phyloP scores from a whole-genome alignment of 768 basidiomycete genomes.

The Exsudoporus frostii region DNA sequence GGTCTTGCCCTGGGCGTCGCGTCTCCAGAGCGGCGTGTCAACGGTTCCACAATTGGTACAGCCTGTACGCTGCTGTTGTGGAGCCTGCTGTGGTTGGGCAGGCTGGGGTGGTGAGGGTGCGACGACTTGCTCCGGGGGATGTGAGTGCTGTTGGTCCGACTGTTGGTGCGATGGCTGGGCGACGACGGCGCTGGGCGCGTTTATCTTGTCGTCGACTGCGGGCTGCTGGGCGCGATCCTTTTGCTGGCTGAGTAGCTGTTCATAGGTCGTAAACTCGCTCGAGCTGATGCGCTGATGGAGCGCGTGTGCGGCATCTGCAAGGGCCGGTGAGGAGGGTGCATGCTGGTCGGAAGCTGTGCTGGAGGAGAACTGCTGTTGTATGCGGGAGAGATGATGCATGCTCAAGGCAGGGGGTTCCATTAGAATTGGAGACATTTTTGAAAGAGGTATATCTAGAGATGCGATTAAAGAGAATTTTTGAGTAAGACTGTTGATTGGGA shows the following conservation, averaged over 20 bases:
- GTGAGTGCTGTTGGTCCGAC: conserved; percentile 13
- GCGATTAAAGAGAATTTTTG: conserved; percentile 27
- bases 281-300: conserved; percentile 31
- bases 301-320: conserved; percentile 21
- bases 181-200: conserved; percentile 6
- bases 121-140: conserved; percentile 27
- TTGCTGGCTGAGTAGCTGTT: conserved; percentile 30
- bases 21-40: conserved; percentile 80
- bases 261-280: conserved; percentile 29
- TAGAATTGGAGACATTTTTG: conserved; percentile 55
- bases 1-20: conserved; percentile 76
- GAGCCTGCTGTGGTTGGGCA: conserved; percentile 24
- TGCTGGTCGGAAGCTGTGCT: conserved; percentile 32
- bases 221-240: conserved; percentile 29
- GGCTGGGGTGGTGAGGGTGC: conserved; percentile 25
- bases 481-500: conserved; percentile 20
- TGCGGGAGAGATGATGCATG: conserved; percentile 50
- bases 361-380: conserved; percentile 46
- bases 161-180: conserved; percentile 9
- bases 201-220: conserved; percentile 13
- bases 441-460: conserved; percentile 30
- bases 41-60: conserved; percentile 78
- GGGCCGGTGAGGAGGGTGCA: conserved; percentile 18
- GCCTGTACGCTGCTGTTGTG: conserved; percentile 40
- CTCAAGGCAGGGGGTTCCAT: conserved; percentile 52